phyloP scores from a whole-genome alignment of 129 eudicot species.

The Saussurea involucrata region DNA sequence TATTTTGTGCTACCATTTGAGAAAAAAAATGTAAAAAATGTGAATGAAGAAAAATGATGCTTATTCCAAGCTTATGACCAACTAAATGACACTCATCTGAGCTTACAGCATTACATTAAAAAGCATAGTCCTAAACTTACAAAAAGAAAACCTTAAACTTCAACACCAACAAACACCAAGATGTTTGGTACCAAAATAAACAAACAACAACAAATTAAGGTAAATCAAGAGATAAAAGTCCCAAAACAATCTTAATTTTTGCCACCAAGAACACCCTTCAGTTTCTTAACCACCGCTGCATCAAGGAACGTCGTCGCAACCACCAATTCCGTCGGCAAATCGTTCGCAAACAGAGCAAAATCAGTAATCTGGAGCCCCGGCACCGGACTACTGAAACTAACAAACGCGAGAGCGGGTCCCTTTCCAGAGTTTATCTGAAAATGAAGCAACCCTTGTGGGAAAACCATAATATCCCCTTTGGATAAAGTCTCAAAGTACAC shows the following conservation, averaged over 20 bases:
- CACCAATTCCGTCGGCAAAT: conserved; percentile 67
- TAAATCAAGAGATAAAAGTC: neutral
- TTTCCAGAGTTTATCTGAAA: conserved; percentile 76
- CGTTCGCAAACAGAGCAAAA: conserved; percentile 69
- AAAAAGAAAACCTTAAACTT: neutral
- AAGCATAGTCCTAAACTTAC: conserved; percentile 23
- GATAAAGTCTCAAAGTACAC: conserved; percentile 52
- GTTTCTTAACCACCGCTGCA: conserved; percentile 65
- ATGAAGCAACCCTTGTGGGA: conserved; percentile 87
- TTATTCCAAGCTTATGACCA: conserved; percentile 27
- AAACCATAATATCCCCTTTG: conserved; percentile 85
- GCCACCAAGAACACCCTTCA: conserved; percentile 95
- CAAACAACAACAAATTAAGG: neutral
- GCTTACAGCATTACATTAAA: conserved; percentile 12
- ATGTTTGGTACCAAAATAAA: conserved; percentile 21
- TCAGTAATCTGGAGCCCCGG: conserved; percentile 88
- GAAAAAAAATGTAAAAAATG: neutral
- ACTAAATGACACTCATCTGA: conserved; percentile 4
- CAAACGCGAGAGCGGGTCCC: conserved; percentile 42
- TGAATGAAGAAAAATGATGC: neutral
- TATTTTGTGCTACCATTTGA: too few relatives aligned
- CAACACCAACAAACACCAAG: conserved; percentile 6
- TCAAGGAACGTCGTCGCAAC: conserved; percentile 73
- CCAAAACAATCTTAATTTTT: conserved; percentile 24
- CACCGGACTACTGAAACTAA: conserved; percentile 61